phyloP scores from a whole-genome alignment of 768 basidiomycete genomes.

The Russula griseocarnosa region DNA sequence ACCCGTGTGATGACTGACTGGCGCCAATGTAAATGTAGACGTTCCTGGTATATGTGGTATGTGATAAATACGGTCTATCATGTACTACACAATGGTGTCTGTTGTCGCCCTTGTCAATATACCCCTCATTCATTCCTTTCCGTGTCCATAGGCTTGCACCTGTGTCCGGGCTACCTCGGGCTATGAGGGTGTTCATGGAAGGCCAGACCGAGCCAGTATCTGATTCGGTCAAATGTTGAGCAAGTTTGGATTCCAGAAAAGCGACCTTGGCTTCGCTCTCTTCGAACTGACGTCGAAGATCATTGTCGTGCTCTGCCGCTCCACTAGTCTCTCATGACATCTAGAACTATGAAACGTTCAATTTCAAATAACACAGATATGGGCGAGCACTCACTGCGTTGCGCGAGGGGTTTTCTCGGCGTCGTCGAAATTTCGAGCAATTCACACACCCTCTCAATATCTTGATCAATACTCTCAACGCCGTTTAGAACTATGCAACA shows the following conservation, averaged over 20 bases:
- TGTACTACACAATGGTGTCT: background rate
- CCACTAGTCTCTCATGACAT: background rate
- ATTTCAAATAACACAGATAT: background rate
- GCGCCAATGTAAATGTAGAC: no score
- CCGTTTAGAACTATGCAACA: background rate
- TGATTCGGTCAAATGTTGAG: no score
- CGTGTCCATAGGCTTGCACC: background rate
- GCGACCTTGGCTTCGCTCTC: background rate
- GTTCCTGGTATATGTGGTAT: background rate
- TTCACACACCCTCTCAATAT: background rate
- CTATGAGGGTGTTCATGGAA: background rate
- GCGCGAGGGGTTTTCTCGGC: background rate
- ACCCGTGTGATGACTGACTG: no score
- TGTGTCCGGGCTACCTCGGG: background rate
- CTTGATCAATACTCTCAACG: background rate
- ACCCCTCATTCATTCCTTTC: background rate
- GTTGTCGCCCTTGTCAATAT: background rate
- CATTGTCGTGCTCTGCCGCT: background rate
- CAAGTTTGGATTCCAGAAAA: background rate
- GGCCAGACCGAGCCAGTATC: background rate
- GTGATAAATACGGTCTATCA: no score
- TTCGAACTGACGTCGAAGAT: background rate
- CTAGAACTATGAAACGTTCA: background rate
- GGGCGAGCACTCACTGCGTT: background rate
- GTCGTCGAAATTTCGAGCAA: background rate